Conservation (phyloP, 768 basidiomycete species). For the Boletus rex-veris region DNA sequence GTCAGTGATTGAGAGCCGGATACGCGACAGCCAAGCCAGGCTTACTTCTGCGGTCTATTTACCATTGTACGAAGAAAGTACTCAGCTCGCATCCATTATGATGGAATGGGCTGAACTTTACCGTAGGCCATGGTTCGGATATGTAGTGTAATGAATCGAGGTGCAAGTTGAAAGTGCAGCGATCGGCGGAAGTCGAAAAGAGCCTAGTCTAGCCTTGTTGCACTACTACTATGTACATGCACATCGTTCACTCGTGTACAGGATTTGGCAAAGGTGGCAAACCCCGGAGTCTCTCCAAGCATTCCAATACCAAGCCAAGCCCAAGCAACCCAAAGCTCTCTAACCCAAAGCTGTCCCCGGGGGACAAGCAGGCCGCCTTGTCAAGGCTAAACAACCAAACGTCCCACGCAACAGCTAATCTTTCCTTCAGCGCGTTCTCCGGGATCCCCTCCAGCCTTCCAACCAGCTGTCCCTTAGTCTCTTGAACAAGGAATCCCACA, state of each 20-base stretch:
- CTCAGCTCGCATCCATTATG: constrained; percentile 3
- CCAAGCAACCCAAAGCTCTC: constrained; percentile 70
- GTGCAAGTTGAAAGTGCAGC: background rate
- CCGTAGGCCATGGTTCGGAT: constrained; percentile 14
- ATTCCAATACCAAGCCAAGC: constrained; percentile 56
- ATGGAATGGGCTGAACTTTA: constrained; percentile 4
- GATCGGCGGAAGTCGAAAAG: no score
- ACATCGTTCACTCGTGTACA: background rate
- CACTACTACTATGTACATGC: no score
- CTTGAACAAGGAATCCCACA: constrained; percentile 46
- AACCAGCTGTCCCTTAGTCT: constrained; percentile 41
- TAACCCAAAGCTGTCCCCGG: constrained; percentile 40
- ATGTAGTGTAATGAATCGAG: background rate
- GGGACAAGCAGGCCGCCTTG: constrained; percentile 26
- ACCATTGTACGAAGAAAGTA: background rate
- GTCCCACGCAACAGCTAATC: constrained; percentile 55
- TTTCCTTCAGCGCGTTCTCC: constrained; percentile 32
- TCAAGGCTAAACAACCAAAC: constrained; percentile 59
- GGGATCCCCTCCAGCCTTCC: constrained; percentile 25
- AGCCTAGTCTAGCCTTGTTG: no score
- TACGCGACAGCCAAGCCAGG: background rate
- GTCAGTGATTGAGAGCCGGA: background rate
- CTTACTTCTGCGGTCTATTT: constrained; percentile 18
- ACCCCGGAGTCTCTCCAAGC: constrained; percentile 42
- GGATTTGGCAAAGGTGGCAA: constrained; percentile 21